A percentile compares a stretch with the other conserved stretches of the same genome.
Evolutionary conservation across 148 eudicot species (phyloP).

Genomic region (Cornus suecica): DNA sequence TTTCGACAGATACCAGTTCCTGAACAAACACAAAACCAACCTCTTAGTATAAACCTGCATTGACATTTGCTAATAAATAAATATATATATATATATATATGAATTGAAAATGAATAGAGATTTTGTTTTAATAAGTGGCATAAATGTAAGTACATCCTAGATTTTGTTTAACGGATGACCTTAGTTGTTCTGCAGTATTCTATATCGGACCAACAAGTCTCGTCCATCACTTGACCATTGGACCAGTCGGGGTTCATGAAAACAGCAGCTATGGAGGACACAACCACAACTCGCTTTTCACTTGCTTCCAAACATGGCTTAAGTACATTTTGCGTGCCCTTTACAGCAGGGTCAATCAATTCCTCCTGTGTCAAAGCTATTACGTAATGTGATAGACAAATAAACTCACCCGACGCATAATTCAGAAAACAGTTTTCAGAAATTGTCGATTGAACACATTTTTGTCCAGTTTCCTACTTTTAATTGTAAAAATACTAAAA

Average conservation of each 20-base stretch:
- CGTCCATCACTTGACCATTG: conserved; percentile 36
- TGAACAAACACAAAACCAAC: conserved; percentile 20
- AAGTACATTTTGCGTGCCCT: conserved; percentile 49
- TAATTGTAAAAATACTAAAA: neutral
- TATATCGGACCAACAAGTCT: conserved; percentile 50
- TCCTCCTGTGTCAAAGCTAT: conserved; percentile 29
- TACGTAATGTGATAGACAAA: neutral
- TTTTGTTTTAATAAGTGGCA: too few relatives aligned
- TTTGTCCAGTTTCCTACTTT: too few relatives aligned
- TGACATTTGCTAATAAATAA: neutral
- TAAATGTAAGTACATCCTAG: too few relatives aligned
- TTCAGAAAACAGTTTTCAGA: too few relatives aligned
- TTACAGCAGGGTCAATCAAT: conserved; percentile 46
- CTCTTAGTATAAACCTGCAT: neutral
- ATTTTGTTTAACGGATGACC: conserved; percentile 24
- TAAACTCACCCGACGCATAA: neutral
- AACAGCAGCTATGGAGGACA: conserved; percentile 44
- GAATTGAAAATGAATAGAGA: too few relatives aligned
- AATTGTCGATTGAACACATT: too few relatives aligned
- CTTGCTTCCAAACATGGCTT: conserved; percentile 41
- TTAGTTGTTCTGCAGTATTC: conserved; percentile 46
- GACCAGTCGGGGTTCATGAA: conserved; percentile 36
- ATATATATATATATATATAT: too few relatives aligned
- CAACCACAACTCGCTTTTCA: conserved; percentile 39
- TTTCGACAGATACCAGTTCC: conserved; percentile 88